Base-by-base conservation (phyloP, 768 basidiomycete species). In the Lactarius sanguifluus region DNA sequence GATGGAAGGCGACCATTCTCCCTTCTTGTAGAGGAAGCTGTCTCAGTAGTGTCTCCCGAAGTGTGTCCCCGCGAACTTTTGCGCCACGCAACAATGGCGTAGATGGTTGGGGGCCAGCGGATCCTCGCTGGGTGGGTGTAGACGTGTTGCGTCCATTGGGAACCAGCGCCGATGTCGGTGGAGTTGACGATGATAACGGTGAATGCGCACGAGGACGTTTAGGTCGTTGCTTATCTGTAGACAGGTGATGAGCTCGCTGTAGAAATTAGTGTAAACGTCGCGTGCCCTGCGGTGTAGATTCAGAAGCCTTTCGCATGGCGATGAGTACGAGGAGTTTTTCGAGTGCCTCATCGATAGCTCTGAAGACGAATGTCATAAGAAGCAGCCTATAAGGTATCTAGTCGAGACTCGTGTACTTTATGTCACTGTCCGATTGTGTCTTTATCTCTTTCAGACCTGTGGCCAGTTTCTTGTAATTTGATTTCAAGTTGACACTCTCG, bases 1-100 rank as follows among this genome's bases (percentile, higher is more conserved):
- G 87, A 75, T 89, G 89, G 72, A 92, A 94, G 1, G 90, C 92
- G 13, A 94, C 91, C 71, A 88, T 92, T 63, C 92, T 82, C 23
- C 88, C 88, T 73, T 85, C 82, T 71, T 86, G 86, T 20, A 94
- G 79, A 12, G 89, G 89, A 2, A 89, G 77, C 65, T 90, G 90
- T 64, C 79, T 83, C 20, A 80, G 75, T 5, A 87, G 72, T 6
- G 64, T 83, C 67, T 92, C 87, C 68, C 86, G 82, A 52, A 62
- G 61, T 2, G 82, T 83, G 70, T 91, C 87, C 68, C 86, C 82
- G 54, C 89, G 82, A 10, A 84, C 78, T 73, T 88, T 91, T 10
- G 86, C 81, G 61, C 91, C 90, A 47, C 89, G 84, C 5, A 86
- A 81, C 71, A 84, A 85, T 0, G 85, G 79, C 55, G 81, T 72